These are phyloP conservation scores for Castanea sativa DNA, from an alignment of 306 rosid genomes.

Conservation along the genomic window DNA sequence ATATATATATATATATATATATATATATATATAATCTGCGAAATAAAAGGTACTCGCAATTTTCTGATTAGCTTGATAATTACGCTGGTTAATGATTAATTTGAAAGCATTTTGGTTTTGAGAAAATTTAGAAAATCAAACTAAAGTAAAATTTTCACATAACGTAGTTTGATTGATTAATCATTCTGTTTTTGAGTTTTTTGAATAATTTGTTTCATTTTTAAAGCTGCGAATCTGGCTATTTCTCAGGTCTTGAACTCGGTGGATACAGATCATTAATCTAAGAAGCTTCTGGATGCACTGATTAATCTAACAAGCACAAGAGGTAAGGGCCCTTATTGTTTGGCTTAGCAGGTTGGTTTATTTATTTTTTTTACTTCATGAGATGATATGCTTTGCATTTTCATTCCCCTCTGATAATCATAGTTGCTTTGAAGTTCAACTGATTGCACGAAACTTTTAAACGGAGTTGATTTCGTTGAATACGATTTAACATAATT, in stretches of 20 bases:
- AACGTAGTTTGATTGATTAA: not conserved
- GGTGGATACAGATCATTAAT: constrained; percentile 27
- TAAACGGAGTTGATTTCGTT: constrained; percentile 9
- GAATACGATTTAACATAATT: not conserved
- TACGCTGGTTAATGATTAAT: not conserved
- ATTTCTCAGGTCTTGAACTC: constrained; percentile 34
- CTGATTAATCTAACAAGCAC: constrained; percentile 21
- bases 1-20: not conserved
- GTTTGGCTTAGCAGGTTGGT: not conserved
- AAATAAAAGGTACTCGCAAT: not conserved
- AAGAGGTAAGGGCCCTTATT: constrained; percentile 21
- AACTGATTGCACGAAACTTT: not conserved
- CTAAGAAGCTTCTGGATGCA: constrained; percentile 52
- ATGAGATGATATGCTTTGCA: not conserved
- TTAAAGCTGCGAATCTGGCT: constrained; percentile 26
- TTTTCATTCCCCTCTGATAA: not conserved
- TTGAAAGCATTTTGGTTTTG: not conserved
- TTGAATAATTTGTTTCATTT: not conserved
- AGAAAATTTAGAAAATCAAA: not conserved
- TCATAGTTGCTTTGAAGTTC: not conserved
- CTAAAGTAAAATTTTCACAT: not conserved
- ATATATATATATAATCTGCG: not conserved
- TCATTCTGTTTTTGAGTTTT: not conserved
- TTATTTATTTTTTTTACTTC: not conserved
- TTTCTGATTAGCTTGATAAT: not conserved